A percentile compares a stretch with the other conserved stretches of the same genome.
These are phyloP conservation scores for Magnolia officinalis DNA, from an alignment of 164 flowering plant species.

Conservation along the genomic window DNA sequence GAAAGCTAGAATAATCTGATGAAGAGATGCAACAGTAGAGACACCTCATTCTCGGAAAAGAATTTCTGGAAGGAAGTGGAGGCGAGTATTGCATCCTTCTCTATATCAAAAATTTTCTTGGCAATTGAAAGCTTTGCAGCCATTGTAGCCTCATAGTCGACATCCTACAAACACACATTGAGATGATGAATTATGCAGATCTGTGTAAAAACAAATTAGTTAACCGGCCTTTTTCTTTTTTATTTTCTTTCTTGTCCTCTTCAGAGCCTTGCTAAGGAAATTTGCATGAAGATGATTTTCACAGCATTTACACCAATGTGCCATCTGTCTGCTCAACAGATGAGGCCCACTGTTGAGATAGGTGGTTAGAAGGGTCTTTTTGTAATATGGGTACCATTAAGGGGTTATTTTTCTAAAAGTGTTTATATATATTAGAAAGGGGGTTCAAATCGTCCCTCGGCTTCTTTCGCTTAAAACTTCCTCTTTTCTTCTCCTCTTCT, in stretches of 20 bases:
- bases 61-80: slow-evolving; percentile 71
- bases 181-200: background rate
- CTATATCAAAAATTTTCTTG: slow-evolving; percentile 60
- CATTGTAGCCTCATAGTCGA: slow-evolving; percentile 93
- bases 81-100: slow-evolving; percentile 58
- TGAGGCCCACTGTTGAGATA: background rate
- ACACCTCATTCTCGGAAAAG: slow-evolving; percentile 85
- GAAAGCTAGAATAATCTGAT: background rate
- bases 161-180: slow-evolving; percentile 45
- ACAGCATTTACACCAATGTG: too few relatives aligned
- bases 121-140: slow-evolving; percentile 84
- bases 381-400: too few relatives aligned
- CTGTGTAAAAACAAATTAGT: background rate
- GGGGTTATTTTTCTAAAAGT: too few relatives aligned
- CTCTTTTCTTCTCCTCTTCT: too few relatives aligned
- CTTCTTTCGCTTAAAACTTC: too few relatives aligned
- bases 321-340: background rate
- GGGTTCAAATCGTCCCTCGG: too few relatives aligned
- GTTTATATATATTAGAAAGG: too few relatives aligned
- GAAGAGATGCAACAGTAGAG: background rate
- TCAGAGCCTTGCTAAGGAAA: too few relatives aligned
- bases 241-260: background rate
- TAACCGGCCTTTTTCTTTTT: background rate
- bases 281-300: background rate
- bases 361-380: background rate